Evolutionary conservation across 352 stramenopile genomes (phyloP), one percentile per base, ranked within the genome.

Genomic region (Labyrinthula sp.): DNA sequence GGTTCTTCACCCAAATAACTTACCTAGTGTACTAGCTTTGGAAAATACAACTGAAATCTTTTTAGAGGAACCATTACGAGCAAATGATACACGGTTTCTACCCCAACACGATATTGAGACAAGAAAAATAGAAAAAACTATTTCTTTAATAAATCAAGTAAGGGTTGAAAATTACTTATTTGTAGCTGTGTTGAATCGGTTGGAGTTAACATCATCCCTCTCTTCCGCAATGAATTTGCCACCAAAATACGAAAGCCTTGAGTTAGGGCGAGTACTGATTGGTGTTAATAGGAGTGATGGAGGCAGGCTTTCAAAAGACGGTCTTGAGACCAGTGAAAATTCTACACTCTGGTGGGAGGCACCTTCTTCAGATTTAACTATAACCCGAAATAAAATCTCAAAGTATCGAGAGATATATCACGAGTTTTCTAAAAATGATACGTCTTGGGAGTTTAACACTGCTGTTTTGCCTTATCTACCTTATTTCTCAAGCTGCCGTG

Each of bases 391-490:
- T 9, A 70, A 82, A 59, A 85, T 71, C 20, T 60, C 77, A 41
- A 86, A 90, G 33, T 95, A 93, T 49, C 73, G 82, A 46, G 86
- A 96, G 65, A 93, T 80, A 4, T 93, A 91, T 45, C 72, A 87
- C 38, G 75, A 86, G 45, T 75, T 84, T 62, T 67, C 74, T n/a
- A 10, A 60, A 28, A 59, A 82, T 34, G 59, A 61, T 2, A 29
- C 3, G 2, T 34, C 57, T 10, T 31, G 38, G 7, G 34, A 27
- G 0, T 24, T 62, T 1, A 23, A 63, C 26, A 76, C 72, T 48
- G 40, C 57, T 8, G 52, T 94, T 39, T 59, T 95, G 0, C 75
- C 85, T 3, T 96, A 95, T 55, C 37, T 95, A 22, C 86, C 85
- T 4, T 96, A 91, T 49, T 75, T 93, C 36, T 93, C 79, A 3